phyloP scores from a whole-genome alignment of 2,329 filamentous ascomycete genomes.

The Colletotrichum sp. region DNA sequence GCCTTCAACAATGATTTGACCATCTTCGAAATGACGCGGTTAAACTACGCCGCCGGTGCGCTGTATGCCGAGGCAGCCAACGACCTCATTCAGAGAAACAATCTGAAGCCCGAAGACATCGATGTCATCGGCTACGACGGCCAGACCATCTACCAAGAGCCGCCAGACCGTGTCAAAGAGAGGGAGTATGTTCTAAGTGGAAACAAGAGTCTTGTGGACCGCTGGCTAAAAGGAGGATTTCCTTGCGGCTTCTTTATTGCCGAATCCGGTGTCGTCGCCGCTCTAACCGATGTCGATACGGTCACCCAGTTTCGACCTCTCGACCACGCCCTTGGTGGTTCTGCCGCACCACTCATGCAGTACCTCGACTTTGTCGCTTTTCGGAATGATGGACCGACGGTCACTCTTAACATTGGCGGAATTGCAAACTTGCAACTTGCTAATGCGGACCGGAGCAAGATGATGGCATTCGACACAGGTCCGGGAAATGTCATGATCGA shows the following conservation, averaged over 20 bases:
- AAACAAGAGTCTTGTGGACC: conserved; percentile 28
- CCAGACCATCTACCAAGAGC: conserved; percentile 36
- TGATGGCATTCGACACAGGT: conserved; percentile 37
- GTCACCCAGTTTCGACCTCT: conserved; percentile 34
- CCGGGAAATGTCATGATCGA: conserved; percentile 35
- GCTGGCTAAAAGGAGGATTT: conserved; percentile 25
- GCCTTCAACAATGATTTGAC: conserved; percentile 32
- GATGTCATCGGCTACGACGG: conserved; percentile 34
- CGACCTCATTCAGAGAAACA: conserved; percentile 22
- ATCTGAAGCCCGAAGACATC: conserved; percentile 27
- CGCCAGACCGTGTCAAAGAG: conserved; percentile 26
- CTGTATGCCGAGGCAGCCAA: conserved; percentile 33
- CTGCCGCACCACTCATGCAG: conserved; percentile 33
- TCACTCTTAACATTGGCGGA: conserved; percentile 34
- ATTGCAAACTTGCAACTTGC: conserved; percentile 35
- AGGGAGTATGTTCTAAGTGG: conserved; percentile 23
- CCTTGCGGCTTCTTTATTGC: conserved; percentile 32
- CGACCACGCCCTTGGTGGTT: conserved; percentile 33
- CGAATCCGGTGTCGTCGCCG: conserved; percentile 34
- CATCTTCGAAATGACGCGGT: conserved; percentile 31
- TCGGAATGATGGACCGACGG: conserved; percentile 26
- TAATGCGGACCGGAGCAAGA: conserved; percentile 29
- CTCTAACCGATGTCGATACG: conserved; percentile 30
- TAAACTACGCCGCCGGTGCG: conserved; percentile 33
- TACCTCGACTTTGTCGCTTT: conserved; percentile 36